Evolutionary conservation across 2,329 filamentous ascomycete genomes (phyloP), one percentile per base, ranked within the genome.

Genomic region (Alternaria panax): DNA sequence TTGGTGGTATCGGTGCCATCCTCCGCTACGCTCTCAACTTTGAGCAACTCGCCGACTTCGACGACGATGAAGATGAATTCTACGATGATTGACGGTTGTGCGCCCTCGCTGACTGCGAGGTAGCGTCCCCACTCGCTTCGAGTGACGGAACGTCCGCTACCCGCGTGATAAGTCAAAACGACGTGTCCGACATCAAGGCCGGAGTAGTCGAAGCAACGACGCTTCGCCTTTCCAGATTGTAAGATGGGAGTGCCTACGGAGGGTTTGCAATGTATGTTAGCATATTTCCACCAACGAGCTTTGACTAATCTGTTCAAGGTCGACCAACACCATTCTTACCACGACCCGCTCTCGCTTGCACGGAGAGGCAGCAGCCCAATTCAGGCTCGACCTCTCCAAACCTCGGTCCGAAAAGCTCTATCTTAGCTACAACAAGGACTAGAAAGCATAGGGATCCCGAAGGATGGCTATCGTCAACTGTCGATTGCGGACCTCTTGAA

Each of bases 1-100:
- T 99, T 77, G 95, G 95, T 89, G 95, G 95, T 77, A 97, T 99
- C 73, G 95, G 95, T 70, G 94, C 94, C 67, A 90, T 99, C 75
- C 88, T 99, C 78, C 93, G 95, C 72, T 99, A 99, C 89, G 97
- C 97, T 86, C 92, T 99, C 86, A 99, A 99, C 86, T 99, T 99
- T 83, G 96, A 99, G 83, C 96, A 99, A 82, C 87, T 99, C 81
- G 91, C 90, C 80, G 95, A 98, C 80, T 86, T 91, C 76, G 93
- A 96, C 80, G 81, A 83, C 63, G 81, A 83, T 62, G 94, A 98
- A 80, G 82, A 84, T 69, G 94, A 98, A 79, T 94, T 94, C 82
- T 97, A 96, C 85, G 89, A 91, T 80, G 87, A 96, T 95, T 94
- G 91, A 94, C 91, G 89, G 86, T 87, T 88, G 88, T 88, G 92